Evolutionary conservation across 2,329 filamentous ascomycete species (phyloP), one percentile per base, ranked within the genome.

Genomic region (Cryphonectria nitschkei): DNA sequence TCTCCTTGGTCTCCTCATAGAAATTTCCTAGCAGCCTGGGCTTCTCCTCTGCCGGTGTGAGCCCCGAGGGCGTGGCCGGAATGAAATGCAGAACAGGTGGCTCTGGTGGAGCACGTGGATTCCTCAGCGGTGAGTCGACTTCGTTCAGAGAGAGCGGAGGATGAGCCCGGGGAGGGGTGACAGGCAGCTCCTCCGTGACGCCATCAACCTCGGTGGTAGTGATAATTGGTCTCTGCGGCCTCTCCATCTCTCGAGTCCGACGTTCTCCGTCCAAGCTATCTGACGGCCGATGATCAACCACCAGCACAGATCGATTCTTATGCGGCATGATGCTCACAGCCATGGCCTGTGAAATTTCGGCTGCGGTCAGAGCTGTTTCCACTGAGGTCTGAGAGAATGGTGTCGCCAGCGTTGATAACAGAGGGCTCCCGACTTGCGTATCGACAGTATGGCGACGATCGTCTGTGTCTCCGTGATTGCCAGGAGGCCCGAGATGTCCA

Each of bases 271-370:
- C 82, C 29, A 83, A 82, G 62, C 79, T 80, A 69, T 86, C 84
- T 0, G 84, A 85, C 34, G 83, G 84, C 76, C 83, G 86, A 58
- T 89, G 86, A 74, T 89, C 81, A 41, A 91, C 86, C 79, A 91
- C 84, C 58, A 90, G 78, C 14, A 91, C 80, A 5, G 89, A 91
- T 64, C 85, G 89, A 74, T 90, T 91, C 75, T 91, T 88, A 73
- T 91, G 89, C 29, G 87, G 84, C 74, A 86, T 90, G 75, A 91
- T 88, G 72, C 84, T 88, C 69, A 91, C 84, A 54, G 87, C 88
- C 76, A 87, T 80, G 46, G 89, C 89, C 79, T 91, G 88, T 0
- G 88, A 89, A 56, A 91, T 85, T 74, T 90, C 89, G 3, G 84
- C 83, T 61, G 84, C 83, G n/a, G 89, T 90, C 46, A 83, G 86